Percentiles rank a stretch among this genome's conserved stretches.
Conservation (phyloP, 176 grass and related monocot species). For the Echinochloa phyllopogon region DNA sequence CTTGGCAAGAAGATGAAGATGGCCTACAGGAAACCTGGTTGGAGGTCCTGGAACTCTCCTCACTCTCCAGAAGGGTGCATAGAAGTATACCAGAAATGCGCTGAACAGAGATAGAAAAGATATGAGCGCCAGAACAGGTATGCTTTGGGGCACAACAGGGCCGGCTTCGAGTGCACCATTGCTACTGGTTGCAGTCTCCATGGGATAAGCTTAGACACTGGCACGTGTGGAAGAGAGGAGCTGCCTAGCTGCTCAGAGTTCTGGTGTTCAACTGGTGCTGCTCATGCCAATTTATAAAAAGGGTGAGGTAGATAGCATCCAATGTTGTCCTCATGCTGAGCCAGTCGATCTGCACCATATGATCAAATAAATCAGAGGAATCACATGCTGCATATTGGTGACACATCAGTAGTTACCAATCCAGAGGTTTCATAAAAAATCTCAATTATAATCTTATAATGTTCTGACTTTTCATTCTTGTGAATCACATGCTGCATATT, state of each 20-base stretch:
- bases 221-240: conserved; percentile 6
- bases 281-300: conserved; percentile 44
- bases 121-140: background rate
- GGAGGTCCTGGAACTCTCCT: conserved; percentile 86
- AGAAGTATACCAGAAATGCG: conserved; percentile 72
- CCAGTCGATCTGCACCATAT: conserved; percentile 7
- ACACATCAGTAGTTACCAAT: conserved; percentile 1
- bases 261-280: conserved; percentile 19
- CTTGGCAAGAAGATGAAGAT: conserved; percentile 75
- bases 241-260: background rate
- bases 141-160: background rate
- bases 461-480: no score
- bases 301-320: conserved; percentile 18
- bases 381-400: background rate
- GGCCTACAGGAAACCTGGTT: conserved; percentile 58
- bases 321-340: conserved; percentile 12
- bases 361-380: conserved; percentile 18
- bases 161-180: conserved; percentile 17
- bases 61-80: conserved; percentile 73
- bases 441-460: no score
- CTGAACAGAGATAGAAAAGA: conserved; percentile 34
- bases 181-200: conserved; percentile 36
- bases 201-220: conserved; percentile 31
- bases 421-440: background rate
- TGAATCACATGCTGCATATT: conserved; percentile 18